Base-by-base conservation (phyloP, 345 rosid species). In the Salix koriyanagi region DNA sequence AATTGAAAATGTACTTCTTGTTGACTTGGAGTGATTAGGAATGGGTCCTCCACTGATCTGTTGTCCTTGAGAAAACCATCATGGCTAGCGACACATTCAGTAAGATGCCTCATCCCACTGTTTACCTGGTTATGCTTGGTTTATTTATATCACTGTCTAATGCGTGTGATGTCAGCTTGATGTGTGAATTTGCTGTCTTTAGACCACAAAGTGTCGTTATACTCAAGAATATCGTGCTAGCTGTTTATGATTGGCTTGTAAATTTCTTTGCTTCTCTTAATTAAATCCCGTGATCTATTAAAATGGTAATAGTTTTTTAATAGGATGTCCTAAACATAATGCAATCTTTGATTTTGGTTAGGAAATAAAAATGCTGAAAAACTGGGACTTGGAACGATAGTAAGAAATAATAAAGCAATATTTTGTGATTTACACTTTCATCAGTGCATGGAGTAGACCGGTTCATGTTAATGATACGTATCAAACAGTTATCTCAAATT, bases 41-140 rank as follows among this genome's bases (percentile, higher is more conserved):
- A 81, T 76, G 90, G 85, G 70, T 79, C 84, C 56, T 84, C 79
- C 75, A 74, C 67, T 76, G 77, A 84, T 85, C 81, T 80, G 58
- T 78, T 86, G 74, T 73, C 77, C 85, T 79, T 86, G 85, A 86
- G 97, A 82, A 91, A 86, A 84, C 92, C 97, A 70, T 82, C 98
- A 74, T 96, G 98, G 98, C 87, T 92, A 46, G 92, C 92, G 26
- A 71, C 97, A 65, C 83, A 87, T 81, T 93, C 97, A 6, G 99
- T 96, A 88, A 86, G 92, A 66, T 73, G 26, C 61, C 65, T 71
- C 6, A 26, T 12, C 50, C 28, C 58, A 64, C 14, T 13, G 42
- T 71, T 78, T 48, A 48, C 41, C 69, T 65, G 73, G 73, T 58
- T 50, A 19, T 19, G 0, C 19, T n/a, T 15, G 37, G 67, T 60